Evolutionary conservation across 164 flowering plant species (phyloP).

Genomic region (Kalanchoe fedtschenkoi): DNA sequence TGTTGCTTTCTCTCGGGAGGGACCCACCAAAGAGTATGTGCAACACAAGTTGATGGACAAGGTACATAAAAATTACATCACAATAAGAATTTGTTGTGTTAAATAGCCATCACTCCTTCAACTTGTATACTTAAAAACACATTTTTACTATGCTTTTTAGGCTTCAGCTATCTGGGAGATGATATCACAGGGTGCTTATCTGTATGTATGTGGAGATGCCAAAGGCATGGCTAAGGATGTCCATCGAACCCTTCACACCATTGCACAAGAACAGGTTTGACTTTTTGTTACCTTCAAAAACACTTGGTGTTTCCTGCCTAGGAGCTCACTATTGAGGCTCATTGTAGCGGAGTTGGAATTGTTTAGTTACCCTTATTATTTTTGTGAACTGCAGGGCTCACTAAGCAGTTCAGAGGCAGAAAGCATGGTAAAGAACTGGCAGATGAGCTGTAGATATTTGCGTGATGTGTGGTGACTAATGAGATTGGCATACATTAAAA

Average conservation of each 20-base stretch:
- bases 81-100: background rate
- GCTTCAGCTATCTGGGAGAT: slow-evolving; percentile 74
- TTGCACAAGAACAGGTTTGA: slow-evolving; percentile 77
- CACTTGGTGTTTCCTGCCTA: background rate
- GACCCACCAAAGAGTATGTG: slow-evolving; percentile 83
- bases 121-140: too few species aligned
- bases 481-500: background rate
- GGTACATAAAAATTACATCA: slow-evolving; percentile 23
- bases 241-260: slow-evolving; percentile 86
- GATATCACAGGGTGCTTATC: slow-evolving; percentile 70
- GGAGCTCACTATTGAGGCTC: too few species aligned
- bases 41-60: slow-evolving; percentile 90
- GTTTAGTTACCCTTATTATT: background rate
- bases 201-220: slow-evolving; percentile 98
- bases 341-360: too few species aligned
- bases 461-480: slow-evolving; percentile 8
- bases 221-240: slow-evolving; percentile 99
- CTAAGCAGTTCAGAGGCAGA: slow-evolving; percentile 7
- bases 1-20: slow-evolving; percentile 91
- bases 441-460: slow-evolving; percentile 7
- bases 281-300: slow-evolving; percentile 13
- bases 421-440: slow-evolving; percentile 8
- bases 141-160: slow-evolving; percentile 21
- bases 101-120: too few species aligned
- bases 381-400: background rate